A percentile compares a stretch with the other conserved stretches of the same genome.
Evolutionary conservation across 176 grass and related monocot genomes (phyloP).

Genomic region (Leersia perrieri): DNA sequence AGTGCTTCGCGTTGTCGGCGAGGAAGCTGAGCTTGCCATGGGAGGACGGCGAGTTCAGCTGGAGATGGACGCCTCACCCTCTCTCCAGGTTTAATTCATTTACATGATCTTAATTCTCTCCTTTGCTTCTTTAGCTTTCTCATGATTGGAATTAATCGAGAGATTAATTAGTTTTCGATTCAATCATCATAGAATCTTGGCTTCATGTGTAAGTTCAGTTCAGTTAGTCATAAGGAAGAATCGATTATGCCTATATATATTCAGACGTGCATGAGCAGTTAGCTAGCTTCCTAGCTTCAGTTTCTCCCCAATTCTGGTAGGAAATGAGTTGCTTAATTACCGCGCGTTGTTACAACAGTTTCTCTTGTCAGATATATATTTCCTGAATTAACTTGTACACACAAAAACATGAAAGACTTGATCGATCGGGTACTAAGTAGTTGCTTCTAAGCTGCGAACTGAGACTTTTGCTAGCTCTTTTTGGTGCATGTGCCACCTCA

Average conservation of each 20-base stretch:
- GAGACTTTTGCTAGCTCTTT: not conserved
- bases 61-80: constrained; percentile 15
- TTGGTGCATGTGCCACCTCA: not conserved
- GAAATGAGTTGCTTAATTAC: not conserved
- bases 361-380: not conserved
- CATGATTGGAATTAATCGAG: not conserved
- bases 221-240: not conserved
- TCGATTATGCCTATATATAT: not conserved
- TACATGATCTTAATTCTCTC: not conserved
- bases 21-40: constrained; percentile 42
- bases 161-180: not conserved
- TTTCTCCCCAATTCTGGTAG: not conserved
- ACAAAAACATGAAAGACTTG: not conserved
- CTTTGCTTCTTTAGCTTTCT: no score
- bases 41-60: constrained; percentile 57
- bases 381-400: not conserved
- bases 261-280: not conserved
- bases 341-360: not conserved
- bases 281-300: not conserved
- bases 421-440: not conserved
- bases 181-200: not conserved
- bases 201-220: not conserved
- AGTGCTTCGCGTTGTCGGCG: constrained; percentile 26
- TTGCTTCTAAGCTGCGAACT: not conserved
- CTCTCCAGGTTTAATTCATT: constrained; percentile 27